A percentile compares a stretch with the other conserved stretches of the same genome.
Conservation (phyloP, 2,329 filamentous ascomycete species). For the Aspergillus spinulosporus region DNA sequence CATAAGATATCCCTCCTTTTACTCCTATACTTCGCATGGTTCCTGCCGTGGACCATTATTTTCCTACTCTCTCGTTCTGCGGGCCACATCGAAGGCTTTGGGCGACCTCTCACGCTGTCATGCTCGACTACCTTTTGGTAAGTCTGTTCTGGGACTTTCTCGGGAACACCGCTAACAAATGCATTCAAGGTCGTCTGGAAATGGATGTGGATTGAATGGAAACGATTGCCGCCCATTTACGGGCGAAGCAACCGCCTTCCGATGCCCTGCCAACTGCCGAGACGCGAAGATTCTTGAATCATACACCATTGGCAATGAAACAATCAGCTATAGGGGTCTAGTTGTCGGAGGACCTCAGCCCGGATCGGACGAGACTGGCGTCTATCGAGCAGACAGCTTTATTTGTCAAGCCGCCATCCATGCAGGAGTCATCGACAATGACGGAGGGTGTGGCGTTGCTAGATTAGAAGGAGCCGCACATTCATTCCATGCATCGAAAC, state of each 20-base stretch:
- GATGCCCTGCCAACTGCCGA: conserved; percentile 57
- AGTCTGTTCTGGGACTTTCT: not conserved
- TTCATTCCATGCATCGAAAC: conserved; percentile 63
- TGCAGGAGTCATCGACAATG: conserved; percentile 71
- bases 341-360: conserved; percentile 53
- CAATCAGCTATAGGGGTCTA: conserved; percentile 53
- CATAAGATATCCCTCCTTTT: conserved; percentile 47
- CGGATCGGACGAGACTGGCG: conserved; percentile 45
- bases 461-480: conserved; percentile 68
- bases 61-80: conserved; percentile 48
- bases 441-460: conserved; percentile 80
- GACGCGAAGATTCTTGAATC: conserved; percentile 51
- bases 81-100: conserved; percentile 52
- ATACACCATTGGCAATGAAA: conserved; percentile 52
- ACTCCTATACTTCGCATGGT: conserved; percentile 48
- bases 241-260: conserved; percentile 54
- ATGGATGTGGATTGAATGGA: conserved; percentile 56
- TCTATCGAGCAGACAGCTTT: conserved; percentile 87
- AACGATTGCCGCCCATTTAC: conserved; percentile 58
- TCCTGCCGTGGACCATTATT: conserved; percentile 49
- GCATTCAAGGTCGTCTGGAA: conserved; percentile 40
- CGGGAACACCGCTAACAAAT: conserved; percentile 1
- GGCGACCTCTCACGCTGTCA: conserved; percentile 46
- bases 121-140: conserved; percentile 51
- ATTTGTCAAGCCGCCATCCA: conserved; percentile 85